phyloP scores from a whole-genome alignment of 805 yeast genomes.

The Candida multigemmis region DNA sequence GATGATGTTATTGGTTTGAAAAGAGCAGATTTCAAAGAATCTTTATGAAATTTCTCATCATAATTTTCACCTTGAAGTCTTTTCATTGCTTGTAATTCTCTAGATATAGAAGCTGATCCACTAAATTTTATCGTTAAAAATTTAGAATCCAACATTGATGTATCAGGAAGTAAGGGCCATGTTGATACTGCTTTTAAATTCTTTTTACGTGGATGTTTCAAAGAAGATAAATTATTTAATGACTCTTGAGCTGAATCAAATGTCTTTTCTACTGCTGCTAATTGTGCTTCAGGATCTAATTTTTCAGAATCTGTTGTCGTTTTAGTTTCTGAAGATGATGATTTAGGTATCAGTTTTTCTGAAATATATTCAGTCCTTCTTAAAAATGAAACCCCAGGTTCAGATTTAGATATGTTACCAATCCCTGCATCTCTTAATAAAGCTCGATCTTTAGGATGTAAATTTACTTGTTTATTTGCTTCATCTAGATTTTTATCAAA shows the following conservation, averaged over 20 bases:
- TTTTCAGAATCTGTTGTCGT: slow-evolving; percentile 16
- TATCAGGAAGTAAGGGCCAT: slow-evolving; percentile 83
- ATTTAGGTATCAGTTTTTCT: slow-evolving; percentile 29
- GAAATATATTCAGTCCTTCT: slow-evolving; percentile 93
- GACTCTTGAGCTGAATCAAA: slow-evolving; percentile 55
- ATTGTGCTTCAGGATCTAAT: slow-evolving; percentile 54
- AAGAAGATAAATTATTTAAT: slow-evolving; percentile 28
- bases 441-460: slow-evolving; percentile 72
- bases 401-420: slow-evolving; percentile 31
- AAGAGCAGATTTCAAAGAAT: slow-evolving; percentile 46
- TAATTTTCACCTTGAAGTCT: slow-evolving; percentile 16
- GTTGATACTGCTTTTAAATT: slow-evolving; percentile 64
- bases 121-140: slow-evolving; percentile 56
- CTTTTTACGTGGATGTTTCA: slow-evolving; percentile 75
- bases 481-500: slow-evolving; percentile 12
- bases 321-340: slow-evolving; percentile 13
- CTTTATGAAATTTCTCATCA: slow-evolving; percentile 22
- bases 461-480: slow-evolving; percentile 24
- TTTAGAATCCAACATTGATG: slow-evolving; percentile 78
- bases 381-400: slow-evolving; percentile 64
- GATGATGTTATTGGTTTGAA: slow-evolving; percentile 67
- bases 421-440: slow-evolving; percentile 74
- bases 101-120: slow-evolving; percentile 43
- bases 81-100: slow-evolving; percentile 23
- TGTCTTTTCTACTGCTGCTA: slow-evolving; percentile 65